Evolutionary conservation across 108 stramenopile genomes (phyloP), one percentile per base, ranked within the genome.

Genomic region (Cyclotella cryptica): DNA sequence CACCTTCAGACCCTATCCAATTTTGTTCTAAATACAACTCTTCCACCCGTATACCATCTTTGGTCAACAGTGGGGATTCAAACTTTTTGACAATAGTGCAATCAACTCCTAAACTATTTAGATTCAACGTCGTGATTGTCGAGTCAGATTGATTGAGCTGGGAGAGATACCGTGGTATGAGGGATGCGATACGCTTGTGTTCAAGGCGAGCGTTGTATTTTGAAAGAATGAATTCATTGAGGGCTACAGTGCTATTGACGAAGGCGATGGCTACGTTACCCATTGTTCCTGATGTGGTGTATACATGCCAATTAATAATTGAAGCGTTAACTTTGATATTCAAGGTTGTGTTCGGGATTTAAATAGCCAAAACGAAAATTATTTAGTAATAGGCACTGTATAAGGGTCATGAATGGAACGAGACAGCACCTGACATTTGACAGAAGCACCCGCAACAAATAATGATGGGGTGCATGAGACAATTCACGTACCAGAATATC

Each of bases 181-280:
- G 64, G n/a, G 71, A 61, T 35, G 55, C 62, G 18, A 80, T 44
- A 41, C 79, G 79, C 24, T 69, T 72, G 40, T 53, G 30, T 35
- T 80, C 79, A 14, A 67, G 18, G 0, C 47, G 66, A 13, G 52
- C 57, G 14, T 42, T 52, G 45, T 63, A 43, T 55, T 73, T 67
- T 19, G 66, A 54, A 26, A 54, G 54, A 24, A 73, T 21, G 40
- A 60, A 66, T 51, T 80, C 79, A 0, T 65, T 47, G 66, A 67
- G 54, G 8, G 30, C 26, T 3, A 80, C 45, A 12, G 66, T 27
- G 52, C 39, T 44, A 9, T 67, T 67, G 45, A 72, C 66, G 30
- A 72, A 72, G 44, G 78, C 63, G 0, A 79, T 71, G 28, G 79
- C 79, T 0, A 80, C 67, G 47, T 80, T 80, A 0, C 79, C 79